phyloP scores from a whole-genome alignment of 768 basidiomycete genomes.

The Russula abietina region DNA sequence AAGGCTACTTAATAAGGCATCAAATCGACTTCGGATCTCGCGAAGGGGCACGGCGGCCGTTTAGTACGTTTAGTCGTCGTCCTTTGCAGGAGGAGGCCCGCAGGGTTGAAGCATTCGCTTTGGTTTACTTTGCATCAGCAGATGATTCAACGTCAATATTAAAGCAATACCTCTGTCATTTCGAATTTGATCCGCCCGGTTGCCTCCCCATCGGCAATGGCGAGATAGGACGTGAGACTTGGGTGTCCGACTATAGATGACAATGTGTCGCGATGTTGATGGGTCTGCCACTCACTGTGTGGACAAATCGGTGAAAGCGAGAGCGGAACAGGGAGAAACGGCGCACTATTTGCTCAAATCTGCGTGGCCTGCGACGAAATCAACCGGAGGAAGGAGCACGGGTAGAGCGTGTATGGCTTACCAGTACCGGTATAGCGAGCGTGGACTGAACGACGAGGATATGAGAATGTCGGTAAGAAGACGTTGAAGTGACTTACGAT shows the following conservation, averaged over 20 bases:
- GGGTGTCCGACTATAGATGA: slow-evolving; percentile 91
- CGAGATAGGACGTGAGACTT: slow-evolving; percentile 75
- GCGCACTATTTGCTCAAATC: slow-evolving; percentile 93
- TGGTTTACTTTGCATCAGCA: background rate
- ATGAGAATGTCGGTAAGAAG: slow-evolving; percentile 16
- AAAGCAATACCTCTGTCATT: slow-evolving; percentile 77
- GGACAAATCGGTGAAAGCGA: slow-evolving; percentile 12
- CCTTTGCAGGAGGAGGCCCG: slow-evolving; percentile 56
- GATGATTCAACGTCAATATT: background rate
- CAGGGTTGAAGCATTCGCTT: slow-evolving; percentile 53
- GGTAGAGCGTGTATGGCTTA: slow-evolving; percentile 35
- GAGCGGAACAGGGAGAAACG: background rate
- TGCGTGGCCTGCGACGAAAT: slow-evolving; percentile 65
- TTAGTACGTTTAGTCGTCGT: slow-evolving; percentile 64
- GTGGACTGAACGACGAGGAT: slow-evolving; percentile 61
- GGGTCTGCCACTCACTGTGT: slow-evolving; percentile 90
- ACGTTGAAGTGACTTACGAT: slow-evolving; percentile 53
- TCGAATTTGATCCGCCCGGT: slow-evolving; percentile 86
- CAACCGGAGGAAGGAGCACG: slow-evolving; percentile 14
- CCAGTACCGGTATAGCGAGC: slow-evolving; percentile 95
- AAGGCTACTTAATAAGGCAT: slow-evolving; percentile 4
- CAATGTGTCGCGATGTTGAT: slow-evolving; percentile 95
- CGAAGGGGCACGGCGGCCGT: background rate
- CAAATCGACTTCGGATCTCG: background rate
- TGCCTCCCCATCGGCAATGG: slow-evolving; percentile 93